Base-by-base conservation (phyloP, 2,329 filamentous ascomycete species). In the Aspergillus chevalieri region DNA sequence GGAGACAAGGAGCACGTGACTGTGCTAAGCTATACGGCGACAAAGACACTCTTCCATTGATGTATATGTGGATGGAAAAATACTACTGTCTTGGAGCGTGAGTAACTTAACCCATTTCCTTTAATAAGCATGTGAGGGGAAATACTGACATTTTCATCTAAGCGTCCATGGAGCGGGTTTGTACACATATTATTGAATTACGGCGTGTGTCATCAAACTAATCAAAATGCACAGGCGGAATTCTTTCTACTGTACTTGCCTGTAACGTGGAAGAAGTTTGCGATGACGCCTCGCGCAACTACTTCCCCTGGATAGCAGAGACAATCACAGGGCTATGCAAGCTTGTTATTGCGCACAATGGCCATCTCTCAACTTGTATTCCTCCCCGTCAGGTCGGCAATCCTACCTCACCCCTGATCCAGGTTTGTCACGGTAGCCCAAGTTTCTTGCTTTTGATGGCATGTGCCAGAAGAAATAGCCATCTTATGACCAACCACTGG, bases 381-480 rank as follows among this genome's bases (percentile, higher is more conserved):
- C 71, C 71, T 1, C 54, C 57, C 2, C 61, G 55, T 28, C 53
- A 30, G 8, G 57, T n/a, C 53, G 38, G 43, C 6, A 52, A 56
- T 3, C 58, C 55, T 28, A 19, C 51, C 10, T 65, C 62, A 1
- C 63, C 64, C 34, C 62, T 72, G 9, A 65, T 73, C 2, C 71
- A 74, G 42, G 58, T 73, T 30, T 74, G 71, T 30, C 71, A 74
- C 48, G 71, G 71, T 2, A 62, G 63, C 14, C 71, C 71, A 1
- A 68, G 67, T 0, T 52, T 72, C 4, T 56, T 74, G 5, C 49
- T 68, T 14, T 61, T 73, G 4, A 50, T 74, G 19, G 62, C 60
- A 1, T 56, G 61, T 12, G 66, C 67, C 15, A 57, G 66, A 46
- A 64, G 62, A 30, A 64, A 65, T 33, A 22, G 38, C 1, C 17